Evolutionary conservation across 805 yeast genomes (phyloP).

Genomic region (Yarrowia divulgata): DNA sequence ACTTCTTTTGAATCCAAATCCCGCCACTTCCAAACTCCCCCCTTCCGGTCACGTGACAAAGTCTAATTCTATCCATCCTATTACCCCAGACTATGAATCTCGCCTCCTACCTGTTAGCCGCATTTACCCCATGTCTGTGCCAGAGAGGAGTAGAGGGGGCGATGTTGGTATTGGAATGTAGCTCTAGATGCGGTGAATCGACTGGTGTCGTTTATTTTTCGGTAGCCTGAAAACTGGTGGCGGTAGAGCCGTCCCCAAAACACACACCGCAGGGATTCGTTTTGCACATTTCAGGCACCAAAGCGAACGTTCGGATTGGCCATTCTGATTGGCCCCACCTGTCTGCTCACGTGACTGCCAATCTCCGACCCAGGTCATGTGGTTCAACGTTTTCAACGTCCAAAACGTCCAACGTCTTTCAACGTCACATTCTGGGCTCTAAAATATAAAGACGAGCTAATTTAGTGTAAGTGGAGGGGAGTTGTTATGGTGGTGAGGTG

Average conservation of each 20-base stretch:
- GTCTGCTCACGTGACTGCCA: not conserved
- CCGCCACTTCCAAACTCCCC: too few species aligned
- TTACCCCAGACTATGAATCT: slow-evolving; percentile 1
- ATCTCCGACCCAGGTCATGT: not conserved
- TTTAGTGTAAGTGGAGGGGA: not conserved
- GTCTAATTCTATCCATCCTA: too few species aligned
- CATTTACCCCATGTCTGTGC: not conserved
- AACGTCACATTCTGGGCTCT: slow-evolving; percentile 23
- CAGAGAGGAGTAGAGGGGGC: not conserved
- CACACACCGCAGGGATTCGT: too few species aligned
- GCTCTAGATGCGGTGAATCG: not conserved
- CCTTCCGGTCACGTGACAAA: too few species aligned
- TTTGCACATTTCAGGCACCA: too few species aligned
- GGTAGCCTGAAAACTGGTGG: not conserved
- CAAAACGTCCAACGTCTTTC: slow-evolving; percentile 32
- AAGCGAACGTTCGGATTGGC: too few species aligned
- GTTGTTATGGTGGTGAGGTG: too few species aligned
- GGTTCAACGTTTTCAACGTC: slow-evolving; percentile 19
- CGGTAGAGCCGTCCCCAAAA: not conserved
- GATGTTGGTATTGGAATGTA: not conserved
- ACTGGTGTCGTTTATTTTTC: not conserved
- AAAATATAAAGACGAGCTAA: slow-evolving; percentile 7
- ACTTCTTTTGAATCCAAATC: too few species aligned
- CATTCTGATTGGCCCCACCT: too few species aligned
- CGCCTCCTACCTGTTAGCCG: slow-evolving; percentile 1